Conservation (phyloP, 2,329 filamentous ascomycete species). For the Cladosporium sphaerospermum region DNA sequence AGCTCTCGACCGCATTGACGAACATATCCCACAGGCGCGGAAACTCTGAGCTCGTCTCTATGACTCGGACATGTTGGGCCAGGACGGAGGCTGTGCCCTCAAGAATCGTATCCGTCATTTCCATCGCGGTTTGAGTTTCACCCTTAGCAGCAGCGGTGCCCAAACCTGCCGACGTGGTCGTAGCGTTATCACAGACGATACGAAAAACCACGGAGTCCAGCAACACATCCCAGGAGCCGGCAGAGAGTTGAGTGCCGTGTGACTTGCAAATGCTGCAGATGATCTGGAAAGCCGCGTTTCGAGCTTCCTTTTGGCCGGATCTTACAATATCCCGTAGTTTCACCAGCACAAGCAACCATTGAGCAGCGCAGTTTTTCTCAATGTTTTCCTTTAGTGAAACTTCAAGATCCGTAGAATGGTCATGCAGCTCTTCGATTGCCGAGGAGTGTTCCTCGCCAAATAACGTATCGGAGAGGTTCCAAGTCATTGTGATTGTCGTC, state of each 20-base stretch:
- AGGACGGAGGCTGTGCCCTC: conserved; percentile 67
- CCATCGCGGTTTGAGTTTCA: conserved; percentile 28
- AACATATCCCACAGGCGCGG: conserved; percentile 69
- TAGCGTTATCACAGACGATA: conserved; percentile 46
- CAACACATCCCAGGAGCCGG: conserved; percentile 77
- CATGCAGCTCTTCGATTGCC: not conserved
- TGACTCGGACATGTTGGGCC: conserved; percentile 67
- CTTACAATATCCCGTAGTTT: conserved; percentile 65
- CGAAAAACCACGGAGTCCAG: conserved; percentile 75
- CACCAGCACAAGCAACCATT: conserved; percentile 73
- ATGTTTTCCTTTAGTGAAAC: not conserved
- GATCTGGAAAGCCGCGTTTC: conserved; percentile 86
- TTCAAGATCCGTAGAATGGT: not conserved
- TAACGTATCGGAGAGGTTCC: conserved; percentile 81
- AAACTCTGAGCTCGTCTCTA: conserved; percentile 62
- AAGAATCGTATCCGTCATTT: conserved; percentile 68
- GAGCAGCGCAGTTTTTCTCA: conserved; percentile 40
- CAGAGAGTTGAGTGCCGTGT: conserved; percentile 71
- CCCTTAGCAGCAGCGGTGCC: not conserved
- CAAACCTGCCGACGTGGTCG: not conserved
- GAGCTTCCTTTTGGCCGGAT: conserved; percentile 66
- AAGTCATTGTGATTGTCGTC: conserved; percentile 93
- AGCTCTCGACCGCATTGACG: conserved; percentile 58
- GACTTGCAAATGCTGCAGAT: conserved; percentile 86
- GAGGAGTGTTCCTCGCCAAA: conserved; percentile 3